Conservation (phyloP, 2,329 filamentous ascomycete genomes). For the Cladosporium phlei region DNA sequence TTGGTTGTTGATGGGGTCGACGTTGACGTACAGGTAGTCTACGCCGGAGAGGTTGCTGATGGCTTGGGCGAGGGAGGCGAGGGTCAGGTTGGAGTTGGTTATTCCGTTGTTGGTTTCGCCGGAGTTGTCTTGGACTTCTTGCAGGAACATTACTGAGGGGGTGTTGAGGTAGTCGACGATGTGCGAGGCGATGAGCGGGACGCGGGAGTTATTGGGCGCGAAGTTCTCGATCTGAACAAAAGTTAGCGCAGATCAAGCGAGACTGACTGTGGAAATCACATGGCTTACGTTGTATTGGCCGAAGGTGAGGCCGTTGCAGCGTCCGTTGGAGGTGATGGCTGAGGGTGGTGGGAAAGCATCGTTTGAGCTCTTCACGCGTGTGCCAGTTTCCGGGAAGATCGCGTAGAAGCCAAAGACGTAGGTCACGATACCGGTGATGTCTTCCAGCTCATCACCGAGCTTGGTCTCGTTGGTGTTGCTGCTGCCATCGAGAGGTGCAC, state of each 20-base stretch:
- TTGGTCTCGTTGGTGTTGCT: constrained; percentile 56
- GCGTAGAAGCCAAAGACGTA: constrained; percentile 65
- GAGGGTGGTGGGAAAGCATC: constrained; percentile 44
- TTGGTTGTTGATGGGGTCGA: constrained; percentile 55
- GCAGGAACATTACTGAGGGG: constrained; percentile 63
- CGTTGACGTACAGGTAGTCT: constrained; percentile 55
- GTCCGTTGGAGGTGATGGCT: constrained; percentile 50
- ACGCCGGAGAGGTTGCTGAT: constrained; percentile 48
- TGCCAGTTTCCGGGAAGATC: constrained; percentile 59
- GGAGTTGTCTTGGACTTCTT: constrained; percentile 66
- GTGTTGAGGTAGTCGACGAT: constrained; percentile 60
- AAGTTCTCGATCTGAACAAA: constrained; percentile 64
- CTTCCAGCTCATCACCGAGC: constrained; percentile 60
- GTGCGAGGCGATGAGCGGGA: constrained; percentile 58
- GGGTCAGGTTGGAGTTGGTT: constrained; percentile 55
- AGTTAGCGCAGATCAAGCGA: too few species aligned
- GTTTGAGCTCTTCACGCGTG: constrained; percentile 44
- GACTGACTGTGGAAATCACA: too few species aligned
- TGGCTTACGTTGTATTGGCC: constrained; percentile 37
- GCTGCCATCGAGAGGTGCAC: constrained; percentile 60
- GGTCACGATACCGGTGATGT: constrained; percentile 64
- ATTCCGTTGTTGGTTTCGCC: constrained; percentile 58
- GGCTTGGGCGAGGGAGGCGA: constrained; percentile 51
- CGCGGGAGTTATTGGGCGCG: constrained; percentile 50
- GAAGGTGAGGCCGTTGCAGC: constrained; percentile 59